These are phyloP conservation scores for Insectozyma bohioensis DNA, from an alignment of 1,139 yeast genomes.

Conservation along the genomic window DNA sequence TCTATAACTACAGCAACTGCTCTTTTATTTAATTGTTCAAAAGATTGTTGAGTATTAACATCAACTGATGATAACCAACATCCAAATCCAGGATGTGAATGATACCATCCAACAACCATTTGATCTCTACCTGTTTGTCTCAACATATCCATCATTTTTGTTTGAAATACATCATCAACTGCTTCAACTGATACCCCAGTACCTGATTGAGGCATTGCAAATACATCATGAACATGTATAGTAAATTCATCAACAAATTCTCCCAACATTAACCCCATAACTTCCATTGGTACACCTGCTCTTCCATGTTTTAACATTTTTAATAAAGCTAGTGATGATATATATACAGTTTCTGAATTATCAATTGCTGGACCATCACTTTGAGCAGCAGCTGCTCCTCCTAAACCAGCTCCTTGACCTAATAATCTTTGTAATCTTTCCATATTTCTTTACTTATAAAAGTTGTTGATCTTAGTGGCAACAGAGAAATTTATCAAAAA, in stretches of 20 bases:
- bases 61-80: conserved; percentile 98
- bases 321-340: conserved; percentile 89
- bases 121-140: conserved; percentile 98
- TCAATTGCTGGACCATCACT: conserved; percentile 84
- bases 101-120: conserved; percentile 99
- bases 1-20: conserved; percentile 98
- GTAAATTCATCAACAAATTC: conserved; percentile 98
- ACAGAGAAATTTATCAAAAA: too few species aligned
- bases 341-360: conserved; percentile 94
- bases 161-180: conserved; percentile 97
- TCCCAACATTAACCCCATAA: conserved; percentile 99
- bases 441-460: conserved; percentile 33
- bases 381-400: conserved; percentile 52
- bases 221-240: conserved; percentile 94
- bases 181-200: conserved; percentile 99
- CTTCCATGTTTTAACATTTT: conserved; percentile 98
- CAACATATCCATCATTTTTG: conserved; percentile 99
- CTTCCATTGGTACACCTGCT: conserved; percentile 99
- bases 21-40: conserved; percentile 90
- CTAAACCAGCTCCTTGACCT: conserved; percentile 60
- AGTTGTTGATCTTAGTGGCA: conserved; percentile 11
- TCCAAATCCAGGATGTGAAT: conserved; percentile 99
- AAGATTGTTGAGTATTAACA: conserved; percentile 95
- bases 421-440: conserved; percentile 74
- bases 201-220: conserved; percentile 99